These are phyloP conservation scores for Citrus sinensis DNA, from an alignment of 345 rosid species.

Conservation along the genomic window DVS_A1.0 CM039161.1:23743501-23744000, in stretches of 20 bases:
- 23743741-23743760: background rate
- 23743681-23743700: background rate
- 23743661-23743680: constrained; percentile 20
- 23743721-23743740: background rate
- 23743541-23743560: constrained; percentile 47
- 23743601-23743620: constrained; percentile 8
- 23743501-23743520: constrained; percentile 15
- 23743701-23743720: background rate
- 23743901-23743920: background rate
- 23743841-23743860: background rate
- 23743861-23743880: background rate
- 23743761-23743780: background rate
- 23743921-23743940: background rate
- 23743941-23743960: background rate
- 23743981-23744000: background rate
- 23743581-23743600: constrained; percentile 27
- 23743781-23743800: background rate
- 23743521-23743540: constrained; percentile 24
- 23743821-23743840: background rate
- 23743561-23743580: constrained; percentile 31
- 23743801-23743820: background rate
- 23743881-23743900: background rate
- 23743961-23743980: background rate
- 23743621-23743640: constrained; percentile 42
- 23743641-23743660: constrained; percentile 51